Conservation (phyloP, 768 basidiomycete species). For the Leccinum ochraceum region DNA sequence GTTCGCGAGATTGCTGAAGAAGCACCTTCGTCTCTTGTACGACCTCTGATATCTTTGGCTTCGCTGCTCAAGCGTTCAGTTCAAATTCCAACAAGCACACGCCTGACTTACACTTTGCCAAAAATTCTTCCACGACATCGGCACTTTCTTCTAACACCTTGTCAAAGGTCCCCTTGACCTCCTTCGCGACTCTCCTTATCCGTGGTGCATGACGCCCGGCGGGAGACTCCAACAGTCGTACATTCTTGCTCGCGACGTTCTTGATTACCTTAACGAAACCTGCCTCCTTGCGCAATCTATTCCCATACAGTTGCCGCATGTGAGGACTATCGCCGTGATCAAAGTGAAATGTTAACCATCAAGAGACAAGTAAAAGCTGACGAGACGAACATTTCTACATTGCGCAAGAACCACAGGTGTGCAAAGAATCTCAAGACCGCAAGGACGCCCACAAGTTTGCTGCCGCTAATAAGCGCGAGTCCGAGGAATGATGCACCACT, state of each 20-base stretch:
- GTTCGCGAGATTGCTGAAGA: too few relatives aligned
- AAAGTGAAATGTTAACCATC: not conserved
- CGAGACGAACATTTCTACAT: slow-evolving; percentile 81
- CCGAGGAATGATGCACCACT: slow-evolving; percentile 96
- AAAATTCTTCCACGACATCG: slow-evolving; percentile 90
- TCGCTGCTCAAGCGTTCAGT: too few relatives aligned
- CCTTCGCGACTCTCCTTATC: slow-evolving; percentile 79
- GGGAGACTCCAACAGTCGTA: slow-evolving; percentile 67
- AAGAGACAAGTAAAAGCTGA: not conserved
- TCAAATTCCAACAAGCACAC: not conserved
- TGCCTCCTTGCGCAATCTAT: slow-evolving; percentile 91
- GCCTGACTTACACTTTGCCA: slow-evolving; percentile 74
- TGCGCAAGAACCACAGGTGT: slow-evolving; percentile 95
- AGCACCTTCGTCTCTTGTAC: too few relatives aligned
- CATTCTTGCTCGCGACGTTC: slow-evolving; percentile 84
- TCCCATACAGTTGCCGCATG: slow-evolving; percentile 95
- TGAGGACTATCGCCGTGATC: slow-evolving; percentile 68
- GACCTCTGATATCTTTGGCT: too few relatives aligned
- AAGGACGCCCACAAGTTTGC: slow-evolving; percentile 84
- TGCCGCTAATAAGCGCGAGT: slow-evolving; percentile 86
- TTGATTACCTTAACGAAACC: slow-evolving; percentile 98
- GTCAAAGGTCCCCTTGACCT: slow-evolving; percentile 93
- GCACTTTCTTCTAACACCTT: slow-evolving; percentile 95
- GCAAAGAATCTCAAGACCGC: slow-evolving; percentile 84
- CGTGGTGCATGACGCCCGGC: slow-evolving; percentile 82